Evolutionary conservation across 2,329 filamentous ascomycete genomes (phyloP), one percentile per base, ranked within the genome.

Genomic region (Chaetothyriales sp.): DNA sequence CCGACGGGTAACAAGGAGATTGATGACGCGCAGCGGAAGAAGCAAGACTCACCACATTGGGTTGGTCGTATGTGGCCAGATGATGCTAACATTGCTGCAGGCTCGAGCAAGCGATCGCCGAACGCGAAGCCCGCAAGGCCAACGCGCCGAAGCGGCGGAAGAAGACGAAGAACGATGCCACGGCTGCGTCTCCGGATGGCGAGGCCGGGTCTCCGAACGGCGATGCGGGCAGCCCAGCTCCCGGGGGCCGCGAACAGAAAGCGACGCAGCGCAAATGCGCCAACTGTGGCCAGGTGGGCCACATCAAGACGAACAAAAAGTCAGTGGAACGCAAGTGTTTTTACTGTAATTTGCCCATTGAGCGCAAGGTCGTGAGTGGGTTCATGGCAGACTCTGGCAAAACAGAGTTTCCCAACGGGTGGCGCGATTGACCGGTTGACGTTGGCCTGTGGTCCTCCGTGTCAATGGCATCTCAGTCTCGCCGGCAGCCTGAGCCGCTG

Each of bases 261-360:
- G 74, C 74, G 45, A 83, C 80, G 9, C 75, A 77, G 51, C 79
- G 94, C 62, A 97, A 97, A 73, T 98, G 92, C 71, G 92, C 92
- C 60, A 97, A 95, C 69, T 98, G 92, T 70, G 92, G 92, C 48
- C 86, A 92, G 67, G 85, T 94, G 51, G 92, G 92, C 29, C 92
- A 98, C 65, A 98, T 98, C 75, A 95, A 95, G 71, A 97, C 90
- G 47, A 97, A 97, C 75, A 94, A 95, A 73, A 97, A 95, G 88
- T 92, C 79, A 70, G 76, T 69, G 61, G 58, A 50, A 15, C 33
- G 13, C 33, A 56, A 60, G 58, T 62, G 61, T 59, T 55, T 55
- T 50, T 49, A 55, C 52, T 61, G 58, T 50, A 47, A 58, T 54
- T 53, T 57, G 46, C 55, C 55, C 51, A 22, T 57, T 52, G 50